A percentile compares a stretch with the other conserved stretches of the same genome.
Conservation (phyloP, 768 basidiomycete species). For the Xerocomellus dryophilus region DNA sequence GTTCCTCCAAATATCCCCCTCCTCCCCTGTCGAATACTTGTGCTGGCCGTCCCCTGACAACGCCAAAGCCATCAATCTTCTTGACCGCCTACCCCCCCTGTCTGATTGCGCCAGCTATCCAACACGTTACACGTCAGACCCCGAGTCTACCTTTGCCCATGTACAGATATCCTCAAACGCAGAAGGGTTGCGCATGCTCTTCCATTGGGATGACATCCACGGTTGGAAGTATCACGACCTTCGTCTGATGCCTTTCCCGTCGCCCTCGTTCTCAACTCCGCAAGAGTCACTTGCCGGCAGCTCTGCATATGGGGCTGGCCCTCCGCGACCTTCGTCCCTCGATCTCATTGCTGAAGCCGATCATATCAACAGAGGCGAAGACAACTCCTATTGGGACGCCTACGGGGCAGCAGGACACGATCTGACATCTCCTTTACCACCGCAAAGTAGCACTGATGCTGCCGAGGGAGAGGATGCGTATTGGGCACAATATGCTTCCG, state of each 20-base stretch:
- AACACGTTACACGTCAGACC: slow-evolving; percentile 44
- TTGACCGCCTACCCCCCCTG: slow-evolving; percentile 37
- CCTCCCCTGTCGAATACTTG: slow-evolving; percentile 54
- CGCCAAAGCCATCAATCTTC: slow-evolving; percentile 39
- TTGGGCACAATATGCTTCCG: slow-evolving; percentile 69
- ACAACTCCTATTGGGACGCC: slow-evolving; percentile 67
- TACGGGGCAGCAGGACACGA: slow-evolving; percentile 45
- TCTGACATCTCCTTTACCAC: slow-evolving; percentile 11
- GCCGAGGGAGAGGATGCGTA: slow-evolving; percentile 56
- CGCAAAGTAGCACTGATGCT: slow-evolving; percentile 7
- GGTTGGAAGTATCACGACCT: slow-evolving; percentile 73
- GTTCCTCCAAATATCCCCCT: slow-evolving; percentile 54
- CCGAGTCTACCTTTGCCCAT: slow-evolving; percentile 56
- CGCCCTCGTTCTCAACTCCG: slow-evolving; percentile 31
- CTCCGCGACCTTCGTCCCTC: neutral
- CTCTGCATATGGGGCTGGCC: slow-evolving; percentile 16
- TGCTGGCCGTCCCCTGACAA: slow-evolving; percentile 56
- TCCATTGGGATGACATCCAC: slow-evolving; percentile 56
- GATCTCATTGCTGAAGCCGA: slow-evolving; percentile 9
- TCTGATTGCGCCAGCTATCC: slow-evolving; percentile 31
- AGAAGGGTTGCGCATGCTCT: slow-evolving; percentile 55
- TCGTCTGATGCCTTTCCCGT: slow-evolving; percentile 68
- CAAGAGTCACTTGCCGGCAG: slow-evolving; percentile 26
- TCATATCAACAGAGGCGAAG: slow-evolving; percentile 32
- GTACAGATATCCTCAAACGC: slow-evolving; percentile 41